Conservation (phyloP, 2,329 filamentous ascomycete genomes). For the Diplocarpon rosae region DNA sequence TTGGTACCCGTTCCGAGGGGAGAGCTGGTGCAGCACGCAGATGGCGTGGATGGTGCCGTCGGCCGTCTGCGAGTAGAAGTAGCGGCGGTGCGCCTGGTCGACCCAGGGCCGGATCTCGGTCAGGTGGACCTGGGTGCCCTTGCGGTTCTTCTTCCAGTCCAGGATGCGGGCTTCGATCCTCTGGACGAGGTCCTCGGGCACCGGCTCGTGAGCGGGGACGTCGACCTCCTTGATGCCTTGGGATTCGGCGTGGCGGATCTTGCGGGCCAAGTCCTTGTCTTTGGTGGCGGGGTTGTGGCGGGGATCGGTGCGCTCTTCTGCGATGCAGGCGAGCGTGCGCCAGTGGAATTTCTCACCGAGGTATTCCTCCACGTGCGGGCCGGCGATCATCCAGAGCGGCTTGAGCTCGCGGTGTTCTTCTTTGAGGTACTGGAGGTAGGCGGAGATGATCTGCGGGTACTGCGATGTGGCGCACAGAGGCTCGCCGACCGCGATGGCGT, state of each 20-base stretch:
- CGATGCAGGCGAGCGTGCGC: constrained; percentile 79
- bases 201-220: constrained; percentile 50
- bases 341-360: constrained; percentile 72
- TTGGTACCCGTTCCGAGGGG: constrained; percentile 77
- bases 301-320: constrained; percentile 78
- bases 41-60: constrained; percentile 64
- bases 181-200: constrained; percentile 54
- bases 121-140: constrained; percentile 78
- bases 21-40: constrained; percentile 73
- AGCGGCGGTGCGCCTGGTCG: constrained; percentile 71
- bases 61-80: constrained; percentile 64
- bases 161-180: constrained; percentile 63
- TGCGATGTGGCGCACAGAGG: constrained; percentile 75
- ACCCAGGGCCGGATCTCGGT: constrained; percentile 87
- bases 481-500: constrained; percentile 76
- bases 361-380: constrained; percentile 64
- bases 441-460: constrained; percentile 59
- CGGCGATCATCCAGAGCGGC: constrained; percentile 84
- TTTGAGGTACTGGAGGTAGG: constrained; percentile 65
- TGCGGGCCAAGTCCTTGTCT: constrained; percentile 66
- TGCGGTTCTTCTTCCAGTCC: constrained; percentile 71
- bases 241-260: constrained; percentile 74
- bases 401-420: constrained; percentile 61
- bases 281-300: constrained; percentile 54
- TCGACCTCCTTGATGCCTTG: constrained; percentile 76